Conservation (phyloP, 1,284 basidiomycete genomes). For the Cutaneotrichosporon spelunceum region DNA sequence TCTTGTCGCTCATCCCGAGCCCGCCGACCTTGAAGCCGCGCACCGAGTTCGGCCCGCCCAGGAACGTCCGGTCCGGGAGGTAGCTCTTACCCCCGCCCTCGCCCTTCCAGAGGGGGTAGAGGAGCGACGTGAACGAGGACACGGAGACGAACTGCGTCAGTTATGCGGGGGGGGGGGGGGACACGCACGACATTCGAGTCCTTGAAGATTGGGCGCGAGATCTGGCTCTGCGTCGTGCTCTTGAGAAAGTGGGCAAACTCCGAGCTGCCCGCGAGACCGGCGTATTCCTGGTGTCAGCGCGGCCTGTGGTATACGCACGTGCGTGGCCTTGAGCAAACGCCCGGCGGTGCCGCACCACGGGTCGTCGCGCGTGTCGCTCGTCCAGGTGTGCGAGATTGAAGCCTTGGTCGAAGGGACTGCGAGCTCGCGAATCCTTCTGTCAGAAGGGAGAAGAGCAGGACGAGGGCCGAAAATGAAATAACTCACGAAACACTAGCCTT, state of each 20-base stretch:
- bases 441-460: slow-evolving; percentile 8
- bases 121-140: slow-evolving; percentile 44
- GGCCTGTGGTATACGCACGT: slow-evolving; percentile 44
- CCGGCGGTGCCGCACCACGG: slow-evolving; percentile 64
- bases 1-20: slow-evolving; percentile 75
- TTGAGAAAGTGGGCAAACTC: slow-evolving; percentile 63
- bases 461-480: background rate
- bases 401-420: slow-evolving; percentile 81
- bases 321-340: slow-evolving; percentile 60
- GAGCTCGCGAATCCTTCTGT: slow-evolving; percentile 69
- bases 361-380: slow-evolving; percentile 77
- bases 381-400: slow-evolving; percentile 72
- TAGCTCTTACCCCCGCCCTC: slow-evolving; percentile 47
- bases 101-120: slow-evolving; percentile 41
- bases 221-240: slow-evolving; percentile 63
- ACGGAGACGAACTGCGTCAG: slow-evolving; percentile 44
- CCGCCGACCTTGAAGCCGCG: slow-evolving; percentile 80
- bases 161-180: too few species aligned
- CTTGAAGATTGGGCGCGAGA: slow-evolving; percentile 59
- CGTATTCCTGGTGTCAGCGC: slow-evolving; percentile 58
- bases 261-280: slow-evolving; percentile 71
- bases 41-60: slow-evolving; percentile 88
- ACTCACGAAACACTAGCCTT: slow-evolving; percentile 74
- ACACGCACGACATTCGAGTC: slow-evolving; percentile 51
- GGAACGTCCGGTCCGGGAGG: slow-evolving; percentile 81